Evolutionary conservation across 345 rosid species (phyloP).

Genomic region (Diplotaxis tenuifolia): DNA sequence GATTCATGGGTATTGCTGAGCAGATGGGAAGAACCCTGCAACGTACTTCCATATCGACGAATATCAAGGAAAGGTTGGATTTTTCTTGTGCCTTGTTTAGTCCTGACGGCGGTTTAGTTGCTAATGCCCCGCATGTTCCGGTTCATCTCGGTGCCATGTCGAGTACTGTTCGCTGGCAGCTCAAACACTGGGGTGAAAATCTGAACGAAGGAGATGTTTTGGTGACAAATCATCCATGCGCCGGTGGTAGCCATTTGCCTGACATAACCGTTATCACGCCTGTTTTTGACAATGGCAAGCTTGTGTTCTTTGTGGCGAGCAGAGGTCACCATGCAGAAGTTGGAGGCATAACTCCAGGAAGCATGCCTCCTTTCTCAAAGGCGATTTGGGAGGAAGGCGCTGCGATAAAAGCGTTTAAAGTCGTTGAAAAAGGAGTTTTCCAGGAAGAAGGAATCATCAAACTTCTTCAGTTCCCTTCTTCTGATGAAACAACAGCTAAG

Average conservation of each 20-base stretch:
- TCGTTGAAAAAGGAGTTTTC: conserved; percentile 75
- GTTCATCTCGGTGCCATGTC: conserved; percentile 99
- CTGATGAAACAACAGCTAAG: conserved; percentile 46
- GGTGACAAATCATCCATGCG: conserved; percentile 88
- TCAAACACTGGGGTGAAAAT: conserved; percentile 71
- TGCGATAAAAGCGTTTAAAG: conserved; percentile 91
- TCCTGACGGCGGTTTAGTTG: conserved; percentile 92
- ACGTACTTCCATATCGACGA: conserved; percentile 95
- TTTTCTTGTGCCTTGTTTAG: conserved; percentile 96
- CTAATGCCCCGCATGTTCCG: conserved; percentile 98
- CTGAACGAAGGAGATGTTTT: conserved; percentile 89
- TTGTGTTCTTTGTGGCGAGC: conserved; percentile 96
- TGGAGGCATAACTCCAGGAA: conserved; percentile 98
- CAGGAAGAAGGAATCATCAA: conserved; percentile 87
- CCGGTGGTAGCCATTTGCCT: conserved; percentile 98
- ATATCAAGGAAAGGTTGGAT: conserved; percentile 91
- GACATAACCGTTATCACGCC: conserved; percentile 96
- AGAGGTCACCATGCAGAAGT: conserved; percentile 99
- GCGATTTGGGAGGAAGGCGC: conserved; percentile 97
- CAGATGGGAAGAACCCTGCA: conserved; percentile 98
- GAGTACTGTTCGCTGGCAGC: conserved; percentile 89
- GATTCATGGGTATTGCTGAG: conserved; percentile 99
- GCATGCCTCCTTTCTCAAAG: conserved; percentile 99
- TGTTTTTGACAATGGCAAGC: conserved; percentile 67
- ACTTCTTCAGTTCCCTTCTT: conserved; percentile 64